Conservation (phyloP, 495 filamentous ascomycete species). For the Thermothielavioides terrestris region DNA sequence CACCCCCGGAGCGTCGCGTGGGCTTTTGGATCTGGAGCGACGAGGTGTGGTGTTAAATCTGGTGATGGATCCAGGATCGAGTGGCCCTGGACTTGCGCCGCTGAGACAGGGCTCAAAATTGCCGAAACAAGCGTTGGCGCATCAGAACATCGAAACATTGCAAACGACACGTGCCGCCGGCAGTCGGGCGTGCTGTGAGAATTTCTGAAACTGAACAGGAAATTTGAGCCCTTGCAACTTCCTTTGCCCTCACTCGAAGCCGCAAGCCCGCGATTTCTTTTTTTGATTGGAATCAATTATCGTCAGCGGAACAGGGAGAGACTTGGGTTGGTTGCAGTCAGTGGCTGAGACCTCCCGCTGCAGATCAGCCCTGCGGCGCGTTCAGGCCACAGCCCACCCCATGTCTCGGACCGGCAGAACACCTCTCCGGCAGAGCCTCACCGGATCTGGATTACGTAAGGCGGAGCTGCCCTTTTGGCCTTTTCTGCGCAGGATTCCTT, state of each 20-base stretch:
- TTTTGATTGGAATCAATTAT: too few relatives aligned
- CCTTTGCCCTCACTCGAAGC: too few relatives aligned
- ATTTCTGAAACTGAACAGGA: neutral
- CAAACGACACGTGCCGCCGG: neutral
- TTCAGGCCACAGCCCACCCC: constrained; percentile 1
- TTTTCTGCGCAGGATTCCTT: too few relatives aligned
- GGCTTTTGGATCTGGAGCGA: too few relatives aligned
- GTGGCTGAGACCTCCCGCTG: neutral
- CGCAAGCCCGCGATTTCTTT: too few relatives aligned
- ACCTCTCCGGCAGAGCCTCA: too few relatives aligned
- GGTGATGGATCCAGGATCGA: too few relatives aligned
- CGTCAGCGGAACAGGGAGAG: too few relatives aligned
- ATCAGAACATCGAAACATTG: neutral
- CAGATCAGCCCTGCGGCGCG: neutral
- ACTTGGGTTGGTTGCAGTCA: neutral
- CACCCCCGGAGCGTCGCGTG: too few relatives aligned
- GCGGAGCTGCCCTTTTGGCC: neutral
- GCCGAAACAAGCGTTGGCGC: neutral
- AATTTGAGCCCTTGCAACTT: too few relatives aligned
- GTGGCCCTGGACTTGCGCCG: constrained; percentile 4
- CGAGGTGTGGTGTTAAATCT: too few relatives aligned
- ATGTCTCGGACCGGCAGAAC: constrained; percentile 1
- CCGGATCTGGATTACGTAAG: neutral
- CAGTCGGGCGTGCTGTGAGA: too few relatives aligned
- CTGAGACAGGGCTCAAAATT: constrained; percentile 4